phyloP scores from a whole-genome alignment of 1,284 basidiomycete species.

The Caloboletus firmus region DNA sequence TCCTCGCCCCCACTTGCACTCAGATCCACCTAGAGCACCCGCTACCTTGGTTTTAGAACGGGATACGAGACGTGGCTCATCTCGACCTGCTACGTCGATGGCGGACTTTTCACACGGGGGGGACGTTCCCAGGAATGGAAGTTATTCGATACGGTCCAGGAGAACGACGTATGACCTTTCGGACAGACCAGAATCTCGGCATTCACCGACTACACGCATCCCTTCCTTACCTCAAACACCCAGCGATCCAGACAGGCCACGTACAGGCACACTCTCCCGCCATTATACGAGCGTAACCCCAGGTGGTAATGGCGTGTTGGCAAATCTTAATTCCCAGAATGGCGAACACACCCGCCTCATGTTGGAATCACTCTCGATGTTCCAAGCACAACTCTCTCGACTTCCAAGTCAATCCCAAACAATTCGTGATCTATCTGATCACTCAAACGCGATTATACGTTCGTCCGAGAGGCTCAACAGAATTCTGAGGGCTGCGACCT shows the following conservation, averaged over 20 bases:
- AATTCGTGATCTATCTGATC: slow-evolving; percentile 54
- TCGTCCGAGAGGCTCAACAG: slow-evolving; percentile 63
- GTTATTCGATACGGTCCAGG: slow-evolving; percentile 21
- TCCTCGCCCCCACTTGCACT: slow-evolving; percentile 28
- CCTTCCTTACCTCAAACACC: slow-evolving; percentile 20
- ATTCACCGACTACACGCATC: slow-evolving; percentile 20
- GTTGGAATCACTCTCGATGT: slow-evolving; percentile 65
- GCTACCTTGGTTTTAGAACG: slow-evolving; percentile 21
- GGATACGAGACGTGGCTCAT: slow-evolving; percentile 17
- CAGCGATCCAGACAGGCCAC: slow-evolving; percentile 18
- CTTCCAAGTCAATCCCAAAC: slow-evolving; percentile 44
- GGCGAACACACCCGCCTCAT: slow-evolving; percentile 67
- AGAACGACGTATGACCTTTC: slow-evolving; percentile 29
- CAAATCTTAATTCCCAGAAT: slow-evolving; percentile 29
- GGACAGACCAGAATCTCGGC: slow-evolving; percentile 24
- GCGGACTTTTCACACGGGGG: slow-evolving; percentile 27
- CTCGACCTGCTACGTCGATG: slow-evolving; percentile 37
- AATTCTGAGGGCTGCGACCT: slow-evolving; percentile 54
- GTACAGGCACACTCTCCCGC: slow-evolving; percentile 11
- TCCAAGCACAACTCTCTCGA: slow-evolving; percentile 62
- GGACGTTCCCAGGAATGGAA: slow-evolving; percentile 10
- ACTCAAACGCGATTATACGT: slow-evolving; percentile 62
- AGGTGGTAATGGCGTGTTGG: slow-evolving; percentile 12
- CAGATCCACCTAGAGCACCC: slow-evolving; percentile 28
- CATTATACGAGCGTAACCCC: slow-evolving; percentile 24